Evolutionary conservation across 176 grass and related monocot genomes (phyloP).

Genomic region (Lolium perenne): DNA sequence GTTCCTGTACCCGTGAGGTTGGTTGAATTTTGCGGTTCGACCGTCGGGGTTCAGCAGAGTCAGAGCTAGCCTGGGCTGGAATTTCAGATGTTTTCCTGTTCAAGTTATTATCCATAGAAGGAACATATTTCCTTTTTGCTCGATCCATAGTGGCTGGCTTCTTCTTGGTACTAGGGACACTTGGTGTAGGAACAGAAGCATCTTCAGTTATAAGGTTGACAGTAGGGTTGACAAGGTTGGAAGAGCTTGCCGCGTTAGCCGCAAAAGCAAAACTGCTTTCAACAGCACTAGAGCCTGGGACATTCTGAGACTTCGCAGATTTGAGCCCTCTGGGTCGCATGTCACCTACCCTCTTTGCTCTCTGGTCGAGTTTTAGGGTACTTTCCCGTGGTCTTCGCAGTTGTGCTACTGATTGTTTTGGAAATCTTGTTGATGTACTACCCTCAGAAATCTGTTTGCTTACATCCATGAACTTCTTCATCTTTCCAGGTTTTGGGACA

Average conservation of each 20-base stretch:
- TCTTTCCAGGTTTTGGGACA: slow-evolving; percentile 98
- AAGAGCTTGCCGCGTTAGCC: slow-evolving; percentile 39
- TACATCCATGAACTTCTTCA: slow-evolving; percentile 98
- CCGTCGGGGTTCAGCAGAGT: slow-evolving; percentile 75
- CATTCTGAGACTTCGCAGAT: slow-evolving; percentile 61
- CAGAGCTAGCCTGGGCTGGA: slow-evolving; percentile 49
- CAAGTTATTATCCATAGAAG: slow-evolving; percentile 42
- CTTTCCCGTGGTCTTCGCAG: slow-evolving; percentile 54
- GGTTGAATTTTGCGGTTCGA: slow-evolving; percentile 96
- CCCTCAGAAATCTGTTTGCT: slow-evolving; percentile 78
- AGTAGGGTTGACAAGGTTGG: slow-evolving; percentile 33
- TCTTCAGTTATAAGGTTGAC: slow-evolving; percentile 45
- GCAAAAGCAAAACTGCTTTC: slow-evolving; percentile 44
- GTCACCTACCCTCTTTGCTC: slow-evolving; percentile 61
- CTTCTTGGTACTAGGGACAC: slow-evolving; percentile 51
- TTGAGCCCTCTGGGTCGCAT: slow-evolving; percentile 60
- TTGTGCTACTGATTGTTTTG: slow-evolving; percentile 68
- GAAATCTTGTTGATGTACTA: slow-evolving; percentile 58
- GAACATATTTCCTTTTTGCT: slow-evolving; percentile 55
- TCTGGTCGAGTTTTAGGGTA: slow-evolving; percentile 59
- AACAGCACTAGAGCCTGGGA: slow-evolving; percentile 46
- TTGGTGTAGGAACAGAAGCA: slow-evolving; percentile 35
- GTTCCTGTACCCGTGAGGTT: slow-evolving; percentile 71
- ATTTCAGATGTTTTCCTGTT: slow-evolving; percentile 61
- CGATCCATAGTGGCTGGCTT: slow-evolving; percentile 34